These are phyloP conservation scores for Millerago galiae DNA, from an alignment of 805 yeast genomes.

Conservation along the genomic window DNA sequence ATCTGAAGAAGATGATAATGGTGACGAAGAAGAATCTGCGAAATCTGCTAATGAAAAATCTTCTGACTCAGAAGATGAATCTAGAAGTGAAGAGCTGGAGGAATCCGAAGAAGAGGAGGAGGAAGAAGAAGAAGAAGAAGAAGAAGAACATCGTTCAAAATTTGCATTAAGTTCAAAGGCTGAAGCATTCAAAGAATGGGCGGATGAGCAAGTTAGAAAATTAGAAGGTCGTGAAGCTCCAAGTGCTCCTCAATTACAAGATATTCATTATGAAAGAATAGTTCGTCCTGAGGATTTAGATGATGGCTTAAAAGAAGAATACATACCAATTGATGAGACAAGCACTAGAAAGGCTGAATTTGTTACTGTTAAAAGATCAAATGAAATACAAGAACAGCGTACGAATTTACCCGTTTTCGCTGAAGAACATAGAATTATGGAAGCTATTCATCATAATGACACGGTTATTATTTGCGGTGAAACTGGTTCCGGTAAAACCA, in stretches of 20 bases:
- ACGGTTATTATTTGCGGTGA: constrained; percentile 92
- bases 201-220: constrained; percentile 61
- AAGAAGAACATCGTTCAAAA: constrained; percentile 26
- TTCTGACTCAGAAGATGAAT: constrained; percentile 16
- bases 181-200: constrained; percentile 81
- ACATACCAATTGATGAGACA: constrained; percentile 49
- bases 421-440: constrained; percentile 93
- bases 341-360: constrained; percentile 52
- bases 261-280: constrained; percentile 42
- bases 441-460: constrained; percentile 88
- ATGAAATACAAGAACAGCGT: constrained; percentile 60
- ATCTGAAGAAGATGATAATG: constrained; percentile 20
- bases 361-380: constrained; percentile 61
- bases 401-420: constrained; percentile 78
- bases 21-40: constrained; percentile 20
- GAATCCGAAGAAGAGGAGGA: constrained; percentile 19
- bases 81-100: constrained; percentile 6
- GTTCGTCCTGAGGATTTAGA: constrained; percentile 67
- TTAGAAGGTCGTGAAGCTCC: constrained; percentile 54
- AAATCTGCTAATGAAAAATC: constrained; percentile 8
- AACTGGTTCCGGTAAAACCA: constrained; percentile 97
- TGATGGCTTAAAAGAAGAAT: constrained; percentile 60
- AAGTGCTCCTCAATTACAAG: constrained; percentile 32
- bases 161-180: constrained; percentile 46
- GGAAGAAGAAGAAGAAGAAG: constrained; percentile 26